phyloP scores from a whole-genome alignment of 2,329 filamentous ascomycete species.

The Stemphylium vesicarium region DNA sequence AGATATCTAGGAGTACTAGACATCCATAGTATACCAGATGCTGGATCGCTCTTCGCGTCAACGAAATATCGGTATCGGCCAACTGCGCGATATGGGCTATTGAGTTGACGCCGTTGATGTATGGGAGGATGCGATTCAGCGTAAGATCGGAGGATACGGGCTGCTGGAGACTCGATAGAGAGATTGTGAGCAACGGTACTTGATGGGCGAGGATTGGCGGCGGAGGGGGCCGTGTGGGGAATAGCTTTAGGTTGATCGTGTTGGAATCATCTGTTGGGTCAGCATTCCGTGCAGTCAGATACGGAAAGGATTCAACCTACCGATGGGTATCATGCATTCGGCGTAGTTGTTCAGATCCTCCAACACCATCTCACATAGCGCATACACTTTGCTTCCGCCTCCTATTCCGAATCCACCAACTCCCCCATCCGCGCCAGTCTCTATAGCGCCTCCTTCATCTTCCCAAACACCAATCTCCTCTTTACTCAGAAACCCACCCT shows the following conservation, averaged over 20 bases:
- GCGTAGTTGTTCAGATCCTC: constrained; percentile 97
- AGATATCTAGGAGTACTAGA: constrained; percentile 88
- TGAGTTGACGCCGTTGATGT: constrained; percentile 90
- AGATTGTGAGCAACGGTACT: constrained; percentile 77
- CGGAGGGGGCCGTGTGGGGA: constrained; percentile 79
- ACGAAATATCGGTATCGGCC: constrained; percentile 83
- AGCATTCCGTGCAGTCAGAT: background rate
- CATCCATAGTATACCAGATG: constrained; percentile 95
- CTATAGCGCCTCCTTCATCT: constrained; percentile 27
- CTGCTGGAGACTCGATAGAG: constrained; percentile 43
- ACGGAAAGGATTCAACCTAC: constrained; percentile 56
- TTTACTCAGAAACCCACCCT: constrained; percentile 80
- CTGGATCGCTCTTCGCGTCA: constrained; percentile 84
- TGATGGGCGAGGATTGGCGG: constrained; percentile 84
- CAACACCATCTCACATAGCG: constrained; percentile 81
- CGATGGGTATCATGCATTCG: constrained; percentile 97
- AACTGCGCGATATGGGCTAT: constrained; percentile 84
- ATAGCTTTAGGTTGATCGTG: constrained; percentile 95
- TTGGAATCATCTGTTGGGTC: constrained; percentile 78
- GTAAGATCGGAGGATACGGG: constrained; percentile 74
- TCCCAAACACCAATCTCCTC: constrained; percentile 55
- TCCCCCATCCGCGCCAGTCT: constrained; percentile 9
- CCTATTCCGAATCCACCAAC: constrained; percentile 32
- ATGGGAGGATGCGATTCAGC: constrained; percentile 77
- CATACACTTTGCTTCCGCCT: constrained; percentile 63